Percentiles rank a stretch among this genome's conserved stretches.
Conservation (phyloP, 2,329 filamentous ascomycete genomes). For the Fusarium musae region DNA sequence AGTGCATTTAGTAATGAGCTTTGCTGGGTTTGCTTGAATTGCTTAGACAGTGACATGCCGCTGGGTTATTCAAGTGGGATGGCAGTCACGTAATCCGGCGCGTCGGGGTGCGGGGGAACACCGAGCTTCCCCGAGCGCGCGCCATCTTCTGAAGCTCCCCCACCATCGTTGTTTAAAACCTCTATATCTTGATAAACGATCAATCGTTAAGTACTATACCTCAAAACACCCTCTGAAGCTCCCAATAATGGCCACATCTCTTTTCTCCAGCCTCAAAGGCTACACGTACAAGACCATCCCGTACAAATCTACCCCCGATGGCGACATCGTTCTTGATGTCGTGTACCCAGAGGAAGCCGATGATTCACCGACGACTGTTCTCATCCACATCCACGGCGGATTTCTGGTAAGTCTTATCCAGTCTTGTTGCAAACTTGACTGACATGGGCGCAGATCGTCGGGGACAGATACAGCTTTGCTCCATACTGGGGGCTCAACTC, state of each 20-base stretch:
- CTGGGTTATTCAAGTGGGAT: neutral
- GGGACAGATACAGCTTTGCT: slow-evolving; percentile 36
- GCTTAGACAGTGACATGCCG: neutral
- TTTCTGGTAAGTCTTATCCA: neutral
- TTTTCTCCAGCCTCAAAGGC: slow-evolving; percentile 13
- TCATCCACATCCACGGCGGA: slow-evolving; percentile 38
- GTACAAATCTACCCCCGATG: slow-evolving; percentile 22
- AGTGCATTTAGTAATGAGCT: too few relatives aligned
- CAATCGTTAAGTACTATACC: accelerated
- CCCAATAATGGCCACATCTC: neutral
- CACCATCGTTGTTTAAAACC: neutral
- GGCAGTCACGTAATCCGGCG: neutral
- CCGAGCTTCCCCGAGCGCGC: neutral
- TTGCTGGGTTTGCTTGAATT: neutral
- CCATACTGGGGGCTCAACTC: slow-evolving; percentile 38
- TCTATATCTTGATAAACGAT: neutral
- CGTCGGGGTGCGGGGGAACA: neutral
- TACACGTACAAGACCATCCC: slow-evolving; percentile 29
- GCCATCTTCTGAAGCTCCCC: accelerated
- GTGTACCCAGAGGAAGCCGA: slow-evolving; percentile 27
- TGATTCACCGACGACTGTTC: slow-evolving; percentile 14
- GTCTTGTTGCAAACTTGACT: accelerated
- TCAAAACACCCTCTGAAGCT: accelerated
- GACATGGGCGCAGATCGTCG: slow-evolving; percentile 26
- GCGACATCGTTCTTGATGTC: slow-evolving; percentile 30